phyloP scores from a whole-genome alignment of 257 asterid species.

The Coffea eugenioides region DNA sequence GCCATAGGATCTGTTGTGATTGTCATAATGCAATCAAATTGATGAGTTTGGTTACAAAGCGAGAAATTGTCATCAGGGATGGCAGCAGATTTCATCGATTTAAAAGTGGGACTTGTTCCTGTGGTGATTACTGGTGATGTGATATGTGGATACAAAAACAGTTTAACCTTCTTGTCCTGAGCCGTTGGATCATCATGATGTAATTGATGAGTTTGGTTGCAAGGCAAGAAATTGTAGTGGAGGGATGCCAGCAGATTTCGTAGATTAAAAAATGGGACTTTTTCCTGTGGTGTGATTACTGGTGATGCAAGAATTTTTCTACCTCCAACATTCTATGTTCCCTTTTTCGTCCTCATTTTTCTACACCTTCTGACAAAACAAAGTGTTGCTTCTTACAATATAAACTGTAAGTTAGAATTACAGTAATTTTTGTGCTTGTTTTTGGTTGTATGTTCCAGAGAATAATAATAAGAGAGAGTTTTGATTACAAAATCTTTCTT shows the following conservation, averaged over 20 bases:
- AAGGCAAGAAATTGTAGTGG: constrained; percentile 49
- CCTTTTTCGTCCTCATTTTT: not conserved
- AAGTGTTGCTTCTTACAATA: not conserved
- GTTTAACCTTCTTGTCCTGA: constrained; percentile 52
- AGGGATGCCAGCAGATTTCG: constrained; percentile 89
- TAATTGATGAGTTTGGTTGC: constrained; percentile 48
- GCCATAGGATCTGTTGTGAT: constrained; percentile 74
- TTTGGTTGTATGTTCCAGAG: not conserved
- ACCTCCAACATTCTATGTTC: not conserved
- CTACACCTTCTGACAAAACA: not conserved
- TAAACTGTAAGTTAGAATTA: not conserved
- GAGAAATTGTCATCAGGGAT: constrained; percentile 73
- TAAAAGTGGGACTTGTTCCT: constrained; percentile 64
- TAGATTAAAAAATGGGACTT: constrained; percentile 57
- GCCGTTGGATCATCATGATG: constrained; percentile 76
- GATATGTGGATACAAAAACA: not conserved
- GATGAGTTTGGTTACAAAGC: constrained; percentile 43
- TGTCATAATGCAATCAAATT: constrained; percentile 70
- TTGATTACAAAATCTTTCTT: not conserved
- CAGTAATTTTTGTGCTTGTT: not conserved
- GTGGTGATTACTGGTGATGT: constrained; percentile 76
- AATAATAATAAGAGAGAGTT: constrained; percentile 6
- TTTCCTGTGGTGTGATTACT: constrained; percentile 75
- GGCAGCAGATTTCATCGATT: constrained; percentile 81
- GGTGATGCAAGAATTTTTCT: constrained; percentile 41